Evolutionary conservation across 768 basidiomycete species (phyloP).

Genomic region (Lactarius sp.): DNA sequence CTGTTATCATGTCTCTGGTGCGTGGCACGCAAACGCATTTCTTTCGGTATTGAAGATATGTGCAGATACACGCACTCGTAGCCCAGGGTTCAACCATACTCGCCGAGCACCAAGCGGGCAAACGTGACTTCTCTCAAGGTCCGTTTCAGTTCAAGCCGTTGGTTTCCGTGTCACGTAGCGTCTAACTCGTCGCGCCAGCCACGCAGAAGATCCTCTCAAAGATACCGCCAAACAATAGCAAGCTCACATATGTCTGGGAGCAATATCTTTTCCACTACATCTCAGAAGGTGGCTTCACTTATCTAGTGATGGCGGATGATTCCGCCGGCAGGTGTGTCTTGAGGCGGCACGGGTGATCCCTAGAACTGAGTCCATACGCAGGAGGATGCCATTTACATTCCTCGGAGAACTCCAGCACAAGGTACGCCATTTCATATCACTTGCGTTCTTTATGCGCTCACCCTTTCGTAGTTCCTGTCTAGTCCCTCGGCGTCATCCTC

Average conservation of each 20-base stretch:
- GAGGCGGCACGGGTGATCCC: neutral
- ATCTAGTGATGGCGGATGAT: constrained; percentile 94
- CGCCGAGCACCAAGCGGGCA: constrained; percentile 79
- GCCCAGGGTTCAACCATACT: constrained; percentile 73
- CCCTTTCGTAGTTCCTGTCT: constrained; percentile 47
- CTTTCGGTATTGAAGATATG: neutral
- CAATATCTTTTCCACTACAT: constrained; percentile 94
- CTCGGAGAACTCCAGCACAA: constrained; percentile 79
- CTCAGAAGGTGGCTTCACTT: constrained; percentile 80
- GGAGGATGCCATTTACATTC: constrained; percentile 93
- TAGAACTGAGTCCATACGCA: constrained; percentile 29
- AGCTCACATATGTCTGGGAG: constrained; percentile 85
- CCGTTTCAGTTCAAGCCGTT: neutral
- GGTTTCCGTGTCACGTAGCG: neutral
- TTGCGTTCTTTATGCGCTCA: neutral
- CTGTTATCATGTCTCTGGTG: constrained; percentile 20
- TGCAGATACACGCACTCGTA: constrained; percentile 78
- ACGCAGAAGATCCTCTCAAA: constrained; percentile 87
- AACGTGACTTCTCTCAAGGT: constrained; percentile 90
- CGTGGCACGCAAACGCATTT: neutral
- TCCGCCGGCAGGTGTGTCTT: constrained; percentile 70
- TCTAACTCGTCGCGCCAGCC: constrained; percentile 40
- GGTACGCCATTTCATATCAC: constrained; percentile 34
- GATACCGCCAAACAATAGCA: constrained; percentile 86
- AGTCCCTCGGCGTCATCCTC: constrained; percentile 61